These are phyloP conservation scores for Cyberlindnera maritima DNA, from an alignment of 805 yeast genomes.

Conservation along the genomic window DNA sequence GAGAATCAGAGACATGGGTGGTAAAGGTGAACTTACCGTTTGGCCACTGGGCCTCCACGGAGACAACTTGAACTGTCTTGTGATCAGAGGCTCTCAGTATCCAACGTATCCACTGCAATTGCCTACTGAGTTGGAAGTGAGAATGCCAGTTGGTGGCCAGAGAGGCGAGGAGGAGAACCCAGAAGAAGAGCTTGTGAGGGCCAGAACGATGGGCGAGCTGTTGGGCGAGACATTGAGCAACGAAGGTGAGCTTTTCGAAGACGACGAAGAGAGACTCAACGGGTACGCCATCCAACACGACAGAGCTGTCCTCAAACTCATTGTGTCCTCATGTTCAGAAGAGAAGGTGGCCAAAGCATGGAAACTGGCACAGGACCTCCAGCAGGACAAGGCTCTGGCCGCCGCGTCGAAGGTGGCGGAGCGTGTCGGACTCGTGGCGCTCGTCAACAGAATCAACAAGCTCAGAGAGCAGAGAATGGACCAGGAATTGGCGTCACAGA, in stretches of 20 bases:
- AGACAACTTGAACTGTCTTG: slow-evolving; percentile 69
- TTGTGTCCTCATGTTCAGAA: slow-evolving; percentile 71
- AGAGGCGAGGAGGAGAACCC: slow-evolving; percentile 32
- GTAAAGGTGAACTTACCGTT: slow-evolving; percentile 55
- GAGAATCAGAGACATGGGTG: slow-evolving; percentile 49
- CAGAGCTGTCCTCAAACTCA: slow-evolving; percentile 70
- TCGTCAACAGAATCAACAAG: slow-evolving; percentile 54
- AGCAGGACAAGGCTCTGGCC: slow-evolving; percentile 72
- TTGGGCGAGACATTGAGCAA: slow-evolving; percentile 54
- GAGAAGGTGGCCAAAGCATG: slow-evolving; percentile 63
- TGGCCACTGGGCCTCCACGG: slow-evolving; percentile 86
- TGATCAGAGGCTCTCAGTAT: slow-evolving; percentile 66
- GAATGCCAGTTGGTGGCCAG: slow-evolving; percentile 52
- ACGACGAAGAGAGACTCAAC: slow-evolving; percentile 50
- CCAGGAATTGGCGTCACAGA: slow-evolving; percentile 12
- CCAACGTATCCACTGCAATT: slow-evolving; percentile 85
- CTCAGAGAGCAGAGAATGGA: slow-evolving; percentile 50
- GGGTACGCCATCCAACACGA: slow-evolving; percentile 62
- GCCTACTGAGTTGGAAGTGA: slow-evolving; percentile 73
- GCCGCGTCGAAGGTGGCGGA: slow-evolving; percentile 88
- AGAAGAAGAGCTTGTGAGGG: slow-evolving; percentile 64
- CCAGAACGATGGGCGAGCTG: slow-evolving; percentile 58
- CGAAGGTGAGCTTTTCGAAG: slow-evolving; percentile 40
- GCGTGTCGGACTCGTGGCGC: slow-evolving; percentile 51
- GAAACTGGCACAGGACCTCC: slow-evolving; percentile 64